Evolutionary conservation across 2,329 filamentous ascomycete genomes (phyloP).

Genomic region (Cercospora brassicicola): DNA sequence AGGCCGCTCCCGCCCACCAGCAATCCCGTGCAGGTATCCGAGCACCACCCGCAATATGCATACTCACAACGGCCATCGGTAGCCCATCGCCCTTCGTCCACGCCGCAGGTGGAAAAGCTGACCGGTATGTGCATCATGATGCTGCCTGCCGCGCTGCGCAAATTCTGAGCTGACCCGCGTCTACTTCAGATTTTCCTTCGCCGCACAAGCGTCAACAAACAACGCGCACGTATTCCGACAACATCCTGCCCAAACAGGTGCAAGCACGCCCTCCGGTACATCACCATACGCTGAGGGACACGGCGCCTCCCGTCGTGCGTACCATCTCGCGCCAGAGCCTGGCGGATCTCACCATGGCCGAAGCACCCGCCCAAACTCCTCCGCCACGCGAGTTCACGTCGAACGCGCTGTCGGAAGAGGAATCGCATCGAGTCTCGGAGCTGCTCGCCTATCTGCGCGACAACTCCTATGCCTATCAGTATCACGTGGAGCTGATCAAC

Average conservation of each 20-base stretch:
- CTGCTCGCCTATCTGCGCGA: slow-evolving; percentile 47
- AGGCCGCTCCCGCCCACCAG: slow-evolving; percentile 31
- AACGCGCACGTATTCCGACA: slow-evolving; percentile 39
- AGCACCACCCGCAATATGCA: slow-evolving; percentile 16
- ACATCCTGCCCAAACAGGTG: slow-evolving; percentile 31
- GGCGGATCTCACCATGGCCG: slow-evolving; percentile 50
- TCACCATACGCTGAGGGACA: slow-evolving; percentile 16
- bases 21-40: slow-evolving; percentile 21
- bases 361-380: slow-evolving; percentile 46
- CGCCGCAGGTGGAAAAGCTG: slow-evolving; percentile 50
- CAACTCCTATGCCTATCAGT: slow-evolving; percentile 53
- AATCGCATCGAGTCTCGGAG: slow-evolving; percentile 47
- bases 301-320: slow-evolving; percentile 40
- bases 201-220: slow-evolving; percentile 50
- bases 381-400: slow-evolving; percentile 47
- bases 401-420: slow-evolving; percentile 45
- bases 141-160: background rate
- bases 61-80: slow-evolving; percentile 28
- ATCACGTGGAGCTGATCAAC: slow-evolving; percentile 50
- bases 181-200: slow-evolving; percentile 46
- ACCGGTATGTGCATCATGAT: slow-evolving; percentile 42
- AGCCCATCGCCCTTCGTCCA: slow-evolving; percentile 45
- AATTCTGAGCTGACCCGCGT: slow-evolving; percentile 21
- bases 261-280: slow-evolving; percentile 36
- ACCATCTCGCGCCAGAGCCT: slow-evolving; percentile 47